Conservation (phyloP, 768 basidiomycete species). For the Boletus sp. region DNA sequence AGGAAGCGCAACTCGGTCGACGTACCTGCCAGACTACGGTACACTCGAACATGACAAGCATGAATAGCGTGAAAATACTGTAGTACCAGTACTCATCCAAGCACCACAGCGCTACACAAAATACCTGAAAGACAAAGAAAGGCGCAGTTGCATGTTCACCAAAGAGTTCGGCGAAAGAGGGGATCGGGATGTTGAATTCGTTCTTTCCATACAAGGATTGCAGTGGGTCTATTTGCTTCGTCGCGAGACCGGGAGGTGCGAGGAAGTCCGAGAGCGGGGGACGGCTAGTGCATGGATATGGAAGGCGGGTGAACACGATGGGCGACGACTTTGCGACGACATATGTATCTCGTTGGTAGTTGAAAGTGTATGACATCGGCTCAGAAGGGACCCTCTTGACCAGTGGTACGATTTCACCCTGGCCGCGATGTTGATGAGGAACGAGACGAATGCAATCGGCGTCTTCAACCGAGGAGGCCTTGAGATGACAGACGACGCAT, state of each 20-base stretch:
- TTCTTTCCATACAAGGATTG: constrained; percentile 82
- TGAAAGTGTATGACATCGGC: constrained; percentile 75
- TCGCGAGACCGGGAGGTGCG: constrained; percentile 53
- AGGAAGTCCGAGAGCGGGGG: constrained; percentile 71
- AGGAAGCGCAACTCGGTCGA: not conserved
- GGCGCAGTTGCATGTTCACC: constrained; percentile 96
- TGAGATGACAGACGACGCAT: not conserved
- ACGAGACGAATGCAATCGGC: constrained; percentile 83
- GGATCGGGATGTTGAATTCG: constrained; percentile 96
- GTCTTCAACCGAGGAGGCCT: constrained; percentile 63
- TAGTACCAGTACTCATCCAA: constrained; percentile 99
- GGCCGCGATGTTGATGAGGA: constrained; percentile 77
- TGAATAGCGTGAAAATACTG: constrained; percentile 95
- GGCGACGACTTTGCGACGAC: constrained; percentile 58
- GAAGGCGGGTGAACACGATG: constrained; percentile 70
- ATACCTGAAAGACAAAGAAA: constrained; percentile 99
- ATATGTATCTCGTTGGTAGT: constrained; percentile 94
- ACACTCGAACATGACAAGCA: constrained; percentile 98
- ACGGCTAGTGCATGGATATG: constrained; percentile 78
- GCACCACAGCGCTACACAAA: constrained; percentile 97
- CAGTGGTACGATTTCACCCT: constrained; percentile 84
- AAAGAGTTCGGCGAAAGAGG: constrained; percentile 89
- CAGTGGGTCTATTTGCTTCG: constrained; percentile 48
- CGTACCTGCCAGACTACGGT: constrained; percentile 97
- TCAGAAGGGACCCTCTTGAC: constrained; percentile 59